Conservation (phyloP, 352 stramenopile genomes). For the Phytopythium sindhum region DNA sequence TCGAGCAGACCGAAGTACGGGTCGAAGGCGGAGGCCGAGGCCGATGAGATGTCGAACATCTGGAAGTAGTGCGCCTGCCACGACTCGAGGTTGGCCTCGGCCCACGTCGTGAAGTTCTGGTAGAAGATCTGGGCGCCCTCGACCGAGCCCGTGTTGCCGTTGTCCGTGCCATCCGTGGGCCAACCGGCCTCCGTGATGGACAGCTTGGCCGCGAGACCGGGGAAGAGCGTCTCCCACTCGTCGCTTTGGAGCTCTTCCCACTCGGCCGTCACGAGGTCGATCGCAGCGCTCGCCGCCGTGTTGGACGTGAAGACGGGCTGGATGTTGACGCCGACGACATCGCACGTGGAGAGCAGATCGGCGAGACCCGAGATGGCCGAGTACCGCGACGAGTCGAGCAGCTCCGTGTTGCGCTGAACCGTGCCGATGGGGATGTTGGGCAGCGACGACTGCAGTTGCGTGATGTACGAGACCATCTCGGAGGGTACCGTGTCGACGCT, state of each 20-base stretch:
- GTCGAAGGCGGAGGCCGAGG: constrained; percentile 40
- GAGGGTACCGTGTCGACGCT: constrained; percentile 24
- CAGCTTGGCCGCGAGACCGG: constrained; percentile 43
- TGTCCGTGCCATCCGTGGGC: constrained; percentile 34
- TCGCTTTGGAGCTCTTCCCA: constrained; percentile 39
- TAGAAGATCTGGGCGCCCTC: constrained; percentile 38
- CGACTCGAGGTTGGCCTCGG: constrained; percentile 22
- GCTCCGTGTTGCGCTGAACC: constrained; percentile 49
- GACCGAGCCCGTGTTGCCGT: constrained; percentile 43
- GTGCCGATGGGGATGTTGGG: constrained; percentile 32
- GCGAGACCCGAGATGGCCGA: constrained; percentile 25
- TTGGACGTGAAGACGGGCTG: constrained; percentile 53
- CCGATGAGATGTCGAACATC: constrained; percentile 52
- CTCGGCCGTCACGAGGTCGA: constrained; percentile 35
- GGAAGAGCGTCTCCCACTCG: constrained; percentile 32
- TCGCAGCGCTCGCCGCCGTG: constrained; percentile 30
- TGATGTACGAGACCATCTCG: constrained; percentile 41
- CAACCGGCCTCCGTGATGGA: constrained; percentile 62
- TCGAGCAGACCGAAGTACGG: constrained; percentile 46
- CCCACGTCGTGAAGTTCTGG: constrained; percentile 32
- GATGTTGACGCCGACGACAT: constrained; percentile 72
- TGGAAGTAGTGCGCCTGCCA: constrained; percentile 55
- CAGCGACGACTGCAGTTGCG: constrained; percentile 26
- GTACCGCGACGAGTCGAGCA: constrained; percentile 37
- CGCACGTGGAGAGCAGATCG: constrained; percentile 46